These are phyloP conservation scores for Claviceps pusilla DNA, from an alignment of 2,329 filamentous ascomycete genomes.

Conservation along the genomic window DNA sequence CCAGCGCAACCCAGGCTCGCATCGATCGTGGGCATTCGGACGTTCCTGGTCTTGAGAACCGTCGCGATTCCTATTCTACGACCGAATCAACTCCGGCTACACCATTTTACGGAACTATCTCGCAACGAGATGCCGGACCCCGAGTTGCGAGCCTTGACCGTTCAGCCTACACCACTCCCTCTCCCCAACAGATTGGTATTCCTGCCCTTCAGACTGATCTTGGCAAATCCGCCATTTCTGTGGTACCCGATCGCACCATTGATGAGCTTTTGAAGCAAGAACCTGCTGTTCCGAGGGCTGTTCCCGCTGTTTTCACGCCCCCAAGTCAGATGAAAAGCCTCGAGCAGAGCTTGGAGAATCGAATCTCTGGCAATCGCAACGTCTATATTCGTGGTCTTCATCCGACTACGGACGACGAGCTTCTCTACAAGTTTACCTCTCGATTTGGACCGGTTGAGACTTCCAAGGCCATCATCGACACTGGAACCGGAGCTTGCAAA, in stretches of 20 bases:
- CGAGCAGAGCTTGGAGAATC: slow-evolving; percentile 87
- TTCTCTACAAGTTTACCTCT: slow-evolving; percentile 65
- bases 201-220: slow-evolving; percentile 24
- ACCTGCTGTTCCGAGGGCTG: slow-evolving; percentile 73
- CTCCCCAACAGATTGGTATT: slow-evolving; percentile 43
- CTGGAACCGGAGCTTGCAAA: slow-evolving; percentile 85
- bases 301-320: slow-evolving; percentile 77
- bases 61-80: slow-evolving; percentile 52
- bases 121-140: slow-evolving; percentile 44
- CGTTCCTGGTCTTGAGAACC: slow-evolving; percentile 48
- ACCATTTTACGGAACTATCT: slow-evolving; percentile 45
- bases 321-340: slow-evolving; percentile 77
- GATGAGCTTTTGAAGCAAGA: slow-evolving; percentile 56
- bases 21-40: slow-evolving; percentile 34
- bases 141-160: slow-evolving; percentile 45
- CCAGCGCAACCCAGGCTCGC: slow-evolving; percentile 28
- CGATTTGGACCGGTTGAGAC: slow-evolving; percentile 91
- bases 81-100: slow-evolving; percentile 52
- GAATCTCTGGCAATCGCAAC: slow-evolving; percentile 81
- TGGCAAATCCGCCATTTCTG: slow-evolving; percentile 25
- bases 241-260: slow-evolving; percentile 34
- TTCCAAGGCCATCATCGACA: slow-evolving; percentile 96
- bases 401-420: slow-evolving; percentile 85
- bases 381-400: slow-evolving; percentile 96
- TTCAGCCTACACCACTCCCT: slow-evolving; percentile 51